These are phyloP conservation scores for Russula vinacea DNA, from an alignment of 768 basidiomycete genomes.

Conservation along the genomic window DNA sequence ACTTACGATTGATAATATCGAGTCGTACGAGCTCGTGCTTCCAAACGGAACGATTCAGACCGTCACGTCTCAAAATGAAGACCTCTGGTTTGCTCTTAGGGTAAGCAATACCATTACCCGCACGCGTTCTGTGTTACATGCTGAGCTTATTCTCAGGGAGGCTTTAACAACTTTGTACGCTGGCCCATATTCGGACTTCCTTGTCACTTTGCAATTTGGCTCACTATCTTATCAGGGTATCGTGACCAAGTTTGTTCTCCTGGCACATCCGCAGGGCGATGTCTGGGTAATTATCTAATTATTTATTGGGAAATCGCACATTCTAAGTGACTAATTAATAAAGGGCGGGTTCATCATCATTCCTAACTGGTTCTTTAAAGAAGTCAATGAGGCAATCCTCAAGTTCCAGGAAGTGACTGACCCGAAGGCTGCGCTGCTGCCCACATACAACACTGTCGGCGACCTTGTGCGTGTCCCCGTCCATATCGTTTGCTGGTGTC, in stretches of 20 bases:
- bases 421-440: constrained; percentile 17
- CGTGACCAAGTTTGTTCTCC: constrained; percentile 24
- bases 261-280: constrained; percentile 18
- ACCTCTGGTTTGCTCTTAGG: constrained; percentile 27
- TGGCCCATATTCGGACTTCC: not conserved
- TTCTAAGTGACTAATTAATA: not conserved
- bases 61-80: constrained; percentile 19
- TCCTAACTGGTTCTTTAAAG: not conserved
- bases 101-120: not conserved
- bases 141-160: constrained; percentile 16
- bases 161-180: constrained; percentile 25
- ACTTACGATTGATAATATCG: constrained; percentile 29
- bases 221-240: constrained; percentile 15
- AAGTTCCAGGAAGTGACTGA: constrained; percentile 19
- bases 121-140: not conserved
- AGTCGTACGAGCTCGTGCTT: constrained; percentile 30
- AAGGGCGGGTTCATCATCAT: constrained; percentile 5
- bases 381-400: constrained; percentile 34
- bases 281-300: constrained; percentile 20
- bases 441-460: constrained; percentile 8
- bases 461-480: not conserved
- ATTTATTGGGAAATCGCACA: not conserved
- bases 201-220: not conserved
- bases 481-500: too few species aligned
- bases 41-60: constrained; percentile 29